Percentiles rank a stretch among this genome's conserved stretches.
These are phyloP conservation scores for Arthonia radiata DNA, from an alignment of 495 filamentous ascomycete species.

Conservation along the genomic window DNA sequence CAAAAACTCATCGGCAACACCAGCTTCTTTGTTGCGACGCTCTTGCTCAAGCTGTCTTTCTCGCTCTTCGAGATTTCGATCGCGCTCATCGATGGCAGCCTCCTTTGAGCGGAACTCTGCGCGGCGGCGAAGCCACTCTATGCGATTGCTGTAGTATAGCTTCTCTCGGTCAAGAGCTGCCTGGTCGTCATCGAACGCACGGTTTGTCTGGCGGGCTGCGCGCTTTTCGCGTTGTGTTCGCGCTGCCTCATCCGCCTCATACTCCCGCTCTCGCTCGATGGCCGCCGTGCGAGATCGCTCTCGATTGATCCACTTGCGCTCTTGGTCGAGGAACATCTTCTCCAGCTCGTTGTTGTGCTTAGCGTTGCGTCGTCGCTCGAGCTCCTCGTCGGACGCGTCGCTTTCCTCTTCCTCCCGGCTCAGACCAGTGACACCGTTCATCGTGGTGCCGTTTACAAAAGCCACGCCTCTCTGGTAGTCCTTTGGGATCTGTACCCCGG, in stretches of 20 bases:
- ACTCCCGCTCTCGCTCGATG: constrained; percentile 53
- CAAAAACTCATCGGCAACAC: constrained; percentile 82
- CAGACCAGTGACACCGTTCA: constrained; percentile 32
- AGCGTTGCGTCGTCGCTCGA: constrained; percentile 43
- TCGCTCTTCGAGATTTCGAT: constrained; percentile 51
- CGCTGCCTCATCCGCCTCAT: constrained; percentile 45
- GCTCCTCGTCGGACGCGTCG: constrained; percentile 69
- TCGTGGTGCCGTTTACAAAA: constrained; percentile 63
- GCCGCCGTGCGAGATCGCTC: constrained; percentile 66
- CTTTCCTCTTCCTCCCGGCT: constrained; percentile 65
- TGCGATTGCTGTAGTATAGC: constrained; percentile 69
- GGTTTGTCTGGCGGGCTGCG: constrained; percentile 44
- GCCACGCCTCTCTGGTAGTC: constrained; percentile 63
- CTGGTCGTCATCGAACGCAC: constrained; percentile 70
- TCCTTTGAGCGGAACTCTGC: constrained; percentile 47
- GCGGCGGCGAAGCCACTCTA: constrained; percentile 64
- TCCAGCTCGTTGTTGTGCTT: constrained; percentile 54
- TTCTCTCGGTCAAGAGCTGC: constrained; percentile 48
- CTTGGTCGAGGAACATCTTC: constrained; percentile 62
- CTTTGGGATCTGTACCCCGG: constrained; percentile 44
- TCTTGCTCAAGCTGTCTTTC: constrained; percentile 43
- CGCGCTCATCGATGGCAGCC: constrained; percentile 48
- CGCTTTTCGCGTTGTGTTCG: constrained; percentile 33
- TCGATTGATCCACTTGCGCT: constrained; percentile 71
- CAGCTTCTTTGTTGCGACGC: constrained; percentile 53